Evolutionary conservation across 345 rosid species (phyloP).

Genomic region (Pistacia integerrima): DNA sequence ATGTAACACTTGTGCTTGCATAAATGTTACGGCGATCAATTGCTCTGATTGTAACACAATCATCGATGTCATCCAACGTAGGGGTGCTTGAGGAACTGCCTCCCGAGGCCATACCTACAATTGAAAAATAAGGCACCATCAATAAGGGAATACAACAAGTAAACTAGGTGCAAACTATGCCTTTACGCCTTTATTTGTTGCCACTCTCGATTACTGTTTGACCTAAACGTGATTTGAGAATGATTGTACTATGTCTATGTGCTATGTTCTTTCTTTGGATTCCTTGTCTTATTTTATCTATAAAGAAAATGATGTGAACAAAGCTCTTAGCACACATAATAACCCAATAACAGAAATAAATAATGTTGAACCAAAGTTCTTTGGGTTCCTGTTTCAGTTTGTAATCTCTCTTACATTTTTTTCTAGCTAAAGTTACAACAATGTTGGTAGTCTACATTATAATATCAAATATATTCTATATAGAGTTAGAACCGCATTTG

Average conservation of each 20-base stretch:
- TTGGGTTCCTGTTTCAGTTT: too few species aligned
- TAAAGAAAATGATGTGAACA: neutral
- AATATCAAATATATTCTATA: neutral
- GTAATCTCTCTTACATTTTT: neutral
- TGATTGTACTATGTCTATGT: neutral
- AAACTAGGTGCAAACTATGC: too few species aligned
- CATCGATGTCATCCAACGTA: too few species aligned
- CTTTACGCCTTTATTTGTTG: neutral
- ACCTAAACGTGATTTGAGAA: neutral
- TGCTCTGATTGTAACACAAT: too few species aligned
- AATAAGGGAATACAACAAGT: too few species aligned
- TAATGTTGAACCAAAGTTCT: neutral
- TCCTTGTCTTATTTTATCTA: neutral
- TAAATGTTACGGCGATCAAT: too few species aligned
- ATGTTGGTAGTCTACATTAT: neutral
- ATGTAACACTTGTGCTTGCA: too few species aligned
- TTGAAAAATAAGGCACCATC: too few species aligned
- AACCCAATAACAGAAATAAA: neutral
- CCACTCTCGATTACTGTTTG: neutral
- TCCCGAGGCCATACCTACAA: too few species aligned
- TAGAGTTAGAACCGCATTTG: neutral
- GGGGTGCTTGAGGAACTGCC: too few species aligned
- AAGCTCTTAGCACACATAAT: neutral
- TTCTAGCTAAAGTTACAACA: neutral
- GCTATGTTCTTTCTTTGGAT: slow-evolving; percentile 3